Base-by-base conservation (phyloP, 1,284 basidiomycete genomes). In the Inonotus hispidus region DNA sequence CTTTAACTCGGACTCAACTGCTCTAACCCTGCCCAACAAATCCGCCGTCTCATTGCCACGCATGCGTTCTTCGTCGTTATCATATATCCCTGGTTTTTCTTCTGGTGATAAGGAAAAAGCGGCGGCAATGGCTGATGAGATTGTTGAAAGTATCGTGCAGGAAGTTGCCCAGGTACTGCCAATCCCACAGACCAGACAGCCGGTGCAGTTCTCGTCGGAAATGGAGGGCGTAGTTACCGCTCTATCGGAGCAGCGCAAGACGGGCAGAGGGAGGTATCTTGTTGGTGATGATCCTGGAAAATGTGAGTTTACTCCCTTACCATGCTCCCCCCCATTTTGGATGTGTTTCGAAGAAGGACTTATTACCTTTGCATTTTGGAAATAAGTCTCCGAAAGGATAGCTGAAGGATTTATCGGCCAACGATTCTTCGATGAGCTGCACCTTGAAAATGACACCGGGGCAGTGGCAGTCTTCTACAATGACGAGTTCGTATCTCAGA, bases 381-480 rank as follows among this genome's bases (percentile, higher is more conserved):
- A 6, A 43, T 14, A 7, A 38, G 29, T 35, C 21, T 41, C 19
- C 3, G 39, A 5, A 39, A 14, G 16, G 23, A 45, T 49, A 11
- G 10, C 38, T 23, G n/a, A 19, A 29, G 55, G 56, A 29, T 45
- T 39, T 35, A 49, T 52, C 25, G 41, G 52, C 19, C 11, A 23
- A 3, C 49, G 32, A 32, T 49, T 38, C 32, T 49, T 56, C 13
- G 61, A 62, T 27, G 56, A 58, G n/a, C 29, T 62, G 32, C 37
- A 38, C 7, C 38, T 62, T 32, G 57, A 58, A 10, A 59, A 52
- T 25, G 50, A 45, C 21, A 53, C 41, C 7, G 61, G 61, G 4
- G n/a, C 57, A 2, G 55, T 62, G 21, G 53, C 35, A 19, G 56
- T 62, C 41, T 62, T 55, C 53, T 59, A 53, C 43, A 55, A 62